phyloP scores from a whole-genome alignment of 2,329 filamentous ascomycete species.

The Metarhizium anisopliae region DNA sequence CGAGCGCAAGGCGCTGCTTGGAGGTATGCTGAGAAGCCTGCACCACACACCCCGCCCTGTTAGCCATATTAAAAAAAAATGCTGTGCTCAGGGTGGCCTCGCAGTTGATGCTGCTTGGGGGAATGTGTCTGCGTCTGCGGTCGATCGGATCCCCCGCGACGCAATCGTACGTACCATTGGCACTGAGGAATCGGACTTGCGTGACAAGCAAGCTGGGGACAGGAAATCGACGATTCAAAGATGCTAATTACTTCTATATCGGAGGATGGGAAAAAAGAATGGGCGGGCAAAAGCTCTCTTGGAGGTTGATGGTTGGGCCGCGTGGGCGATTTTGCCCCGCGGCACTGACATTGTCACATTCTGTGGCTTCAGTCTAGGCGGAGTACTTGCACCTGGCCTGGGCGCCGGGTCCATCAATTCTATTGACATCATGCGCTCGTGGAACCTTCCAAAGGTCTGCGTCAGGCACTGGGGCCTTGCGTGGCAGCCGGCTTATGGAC shows the following conservation, averaged over 20 bases:
- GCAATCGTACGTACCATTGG: conserved; percentile 3
- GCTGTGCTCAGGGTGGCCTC: too few species aligned
- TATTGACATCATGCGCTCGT: background rate
- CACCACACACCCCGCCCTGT: background rate
- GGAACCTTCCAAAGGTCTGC: background rate
- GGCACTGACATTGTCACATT: background rate
- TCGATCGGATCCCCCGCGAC: background rate
- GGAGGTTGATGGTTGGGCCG: background rate
- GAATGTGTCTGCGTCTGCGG: too few species aligned
- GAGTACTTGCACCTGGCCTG: too few species aligned
- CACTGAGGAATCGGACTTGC: background rate
- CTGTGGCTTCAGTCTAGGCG: too few species aligned
- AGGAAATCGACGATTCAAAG: background rate
- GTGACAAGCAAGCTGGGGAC: background rate
- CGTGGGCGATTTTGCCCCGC: background rate
- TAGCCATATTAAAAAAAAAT: background rate
- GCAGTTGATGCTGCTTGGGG: too few species aligned
- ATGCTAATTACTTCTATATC: background rate
- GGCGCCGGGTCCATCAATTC: too few species aligned
- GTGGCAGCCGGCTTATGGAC: background rate
- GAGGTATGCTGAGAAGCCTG: conserved; percentile 33
- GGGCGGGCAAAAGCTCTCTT: background rate
- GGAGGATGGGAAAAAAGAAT: background rate
- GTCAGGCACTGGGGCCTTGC: background rate
- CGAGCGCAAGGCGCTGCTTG: conserved; percentile 85